Evolutionary conservation across 768 basidiomycete genomes (phyloP).

Genomic region (Tricholoma furcatifolium): DNA sequence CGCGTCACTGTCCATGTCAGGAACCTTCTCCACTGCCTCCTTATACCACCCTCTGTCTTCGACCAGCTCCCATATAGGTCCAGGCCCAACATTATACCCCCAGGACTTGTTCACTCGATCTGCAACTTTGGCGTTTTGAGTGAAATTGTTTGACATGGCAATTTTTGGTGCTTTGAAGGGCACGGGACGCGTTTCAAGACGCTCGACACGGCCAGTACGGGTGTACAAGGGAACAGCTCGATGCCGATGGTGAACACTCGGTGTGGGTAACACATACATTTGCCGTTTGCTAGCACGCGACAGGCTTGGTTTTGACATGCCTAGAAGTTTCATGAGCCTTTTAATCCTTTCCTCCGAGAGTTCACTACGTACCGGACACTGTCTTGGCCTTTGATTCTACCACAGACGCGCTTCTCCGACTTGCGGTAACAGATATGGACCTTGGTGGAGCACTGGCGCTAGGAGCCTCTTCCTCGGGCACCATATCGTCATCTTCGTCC

Average conservation of each 20-base stretch:
- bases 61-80: slow-evolving; percentile 75
- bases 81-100: slow-evolving; percentile 72
- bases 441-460: slow-evolving; percentile 15
- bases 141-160: slow-evolving; percentile 56
- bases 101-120: slow-evolving; percentile 67
- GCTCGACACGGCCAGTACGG: slow-evolving; percentile 52
- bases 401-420: slow-evolving; percentile 19
- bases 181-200: slow-evolving; percentile 49
- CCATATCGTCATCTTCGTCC: slow-evolving; percentile 26
- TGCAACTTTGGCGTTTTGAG: slow-evolving; percentile 42
- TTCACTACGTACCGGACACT: slow-evolving; percentile 25
- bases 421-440: slow-evolving; percentile 10
- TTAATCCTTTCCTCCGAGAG: slow-evolving; percentile 6
- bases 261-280: slow-evolving; percentile 59
- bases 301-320: slow-evolving; percentile 23
- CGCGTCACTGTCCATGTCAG: slow-evolving; percentile 42
- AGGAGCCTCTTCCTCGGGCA: slow-evolving; percentile 23
- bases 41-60: slow-evolving; percentile 83
- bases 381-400: slow-evolving; percentile 23
- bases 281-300: slow-evolving; percentile 43
- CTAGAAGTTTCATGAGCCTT: slow-evolving; percentile 10
- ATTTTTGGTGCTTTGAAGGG: slow-evolving; percentile 46
- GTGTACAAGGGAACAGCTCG: slow-evolving; percentile 61
- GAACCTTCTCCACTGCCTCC: slow-evolving; percentile 41
- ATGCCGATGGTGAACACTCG: slow-evolving; percentile 73